Percentiles rank a stretch among this genome's conserved stretches.
Evolutionary conservation across 495 filamentous ascomycete genomes (phyloP).

Genomic region (Tuber aestivum): DNA sequence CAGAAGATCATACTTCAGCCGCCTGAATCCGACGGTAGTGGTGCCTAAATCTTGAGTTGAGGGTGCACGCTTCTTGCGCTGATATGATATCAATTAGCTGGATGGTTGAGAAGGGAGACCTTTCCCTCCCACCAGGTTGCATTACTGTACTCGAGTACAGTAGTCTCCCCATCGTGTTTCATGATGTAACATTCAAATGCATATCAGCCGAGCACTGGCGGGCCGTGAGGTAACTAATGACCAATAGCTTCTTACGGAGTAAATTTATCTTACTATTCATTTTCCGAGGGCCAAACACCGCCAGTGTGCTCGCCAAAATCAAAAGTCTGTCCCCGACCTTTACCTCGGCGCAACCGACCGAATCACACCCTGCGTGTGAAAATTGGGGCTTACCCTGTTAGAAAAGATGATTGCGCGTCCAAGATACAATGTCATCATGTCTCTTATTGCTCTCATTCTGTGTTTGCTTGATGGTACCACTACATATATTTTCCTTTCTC

Average conservation of each 20-base stretch:
- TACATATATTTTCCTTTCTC: too few relatives aligned
- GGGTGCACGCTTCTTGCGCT: neutral
- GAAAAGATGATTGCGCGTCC: too few relatives aligned
- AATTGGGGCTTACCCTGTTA: too few relatives aligned
- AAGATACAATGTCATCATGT: too few relatives aligned
- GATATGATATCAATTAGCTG: neutral
- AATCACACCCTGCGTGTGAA: too few relatives aligned
- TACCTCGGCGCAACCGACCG: too few relatives aligned
- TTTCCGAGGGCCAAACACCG: neutral
- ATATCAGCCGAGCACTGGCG: neutral
- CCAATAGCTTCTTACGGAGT: neutral
- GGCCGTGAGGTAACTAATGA: neutral
- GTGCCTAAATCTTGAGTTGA: neutral
- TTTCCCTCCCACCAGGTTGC: neutral
- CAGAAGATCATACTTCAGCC: neutral
- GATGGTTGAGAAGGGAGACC: neutral
- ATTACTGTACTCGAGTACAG: neutral
- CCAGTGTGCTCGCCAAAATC: too few relatives aligned
- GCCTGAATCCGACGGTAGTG: neutral
- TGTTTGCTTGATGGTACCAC: too few relatives aligned
- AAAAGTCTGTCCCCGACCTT: too few relatives aligned
- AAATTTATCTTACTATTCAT: neutral
- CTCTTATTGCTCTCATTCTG: too few relatives aligned
- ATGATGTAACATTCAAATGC: neutral
- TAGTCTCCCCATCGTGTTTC: neutral